Conservation (phyloP, 768 basidiomycete genomes). For the Mycena epipterygia region DNA sequence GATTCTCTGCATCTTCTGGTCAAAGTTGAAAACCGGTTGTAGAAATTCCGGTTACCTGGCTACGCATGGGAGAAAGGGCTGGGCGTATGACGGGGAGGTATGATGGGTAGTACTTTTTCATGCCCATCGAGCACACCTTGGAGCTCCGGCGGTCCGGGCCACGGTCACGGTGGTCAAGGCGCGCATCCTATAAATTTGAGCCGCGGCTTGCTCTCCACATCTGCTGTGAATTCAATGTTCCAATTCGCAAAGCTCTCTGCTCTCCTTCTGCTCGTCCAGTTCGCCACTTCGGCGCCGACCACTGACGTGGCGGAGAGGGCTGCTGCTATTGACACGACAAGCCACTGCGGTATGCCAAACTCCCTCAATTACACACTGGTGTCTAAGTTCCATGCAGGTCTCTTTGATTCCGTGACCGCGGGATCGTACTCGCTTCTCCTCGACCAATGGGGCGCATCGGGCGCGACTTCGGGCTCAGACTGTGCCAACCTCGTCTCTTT, state of each 20-base stretch:
- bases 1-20: no score
- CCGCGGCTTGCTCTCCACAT: background rate
- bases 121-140: slow-evolving; percentile 5
- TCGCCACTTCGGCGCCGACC: slow-evolving; percentile 12
- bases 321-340: slow-evolving; percentile 24
- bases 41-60: background rate
- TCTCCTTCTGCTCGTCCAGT: slow-evolving; percentile 23
- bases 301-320: slow-evolving; percentile 7
- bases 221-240: slow-evolving; percentile 9
- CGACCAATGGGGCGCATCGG: slow-evolving; percentile 30
- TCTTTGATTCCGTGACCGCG: slow-evolving; percentile 1
- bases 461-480: slow-evolving; percentile 54
- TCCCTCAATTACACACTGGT: no score
- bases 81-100: slow-evolving; percentile 9
- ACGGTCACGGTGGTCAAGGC: background rate
- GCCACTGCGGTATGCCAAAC: slow-evolving; percentile 22
- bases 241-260: slow-evolving; percentile 12
- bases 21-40: background rate
- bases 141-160: slow-evolving; percentile 11
- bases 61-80: slow-evolving; percentile 10
- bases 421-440: slow-evolving; percentile 28
- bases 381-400: slow-evolving; percentile 4
- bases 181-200: slow-evolving; percentile 12
- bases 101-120: slow-evolving; percentile 13
- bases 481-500: slow-evolving; percentile 53